Evolutionary conservation across 768 basidiomycete genomes (phyloP), one percentile per base, ranked within the genome.

Genomic region (Pilatotrama ljubarskyi): DNA sequence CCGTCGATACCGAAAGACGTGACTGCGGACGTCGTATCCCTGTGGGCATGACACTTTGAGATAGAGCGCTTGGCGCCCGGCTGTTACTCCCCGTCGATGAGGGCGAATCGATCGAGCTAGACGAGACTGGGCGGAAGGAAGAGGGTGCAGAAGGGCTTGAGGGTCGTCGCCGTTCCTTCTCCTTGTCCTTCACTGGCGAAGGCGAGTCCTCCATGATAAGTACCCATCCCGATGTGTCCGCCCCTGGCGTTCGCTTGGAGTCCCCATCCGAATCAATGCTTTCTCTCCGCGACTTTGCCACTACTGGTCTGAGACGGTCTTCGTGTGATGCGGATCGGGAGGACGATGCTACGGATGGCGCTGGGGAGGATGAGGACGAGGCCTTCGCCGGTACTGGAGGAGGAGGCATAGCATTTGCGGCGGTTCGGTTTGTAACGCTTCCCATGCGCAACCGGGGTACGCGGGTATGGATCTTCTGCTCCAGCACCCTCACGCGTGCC

Each of bases 171-270:
- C 78, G 76, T 68, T 85, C 84, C 60, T 81, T 79, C 54, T 80
- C 80, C 61, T 77, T 75, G 46, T 81, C 77, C 70, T 84, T 88
- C 29, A 77, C 77, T 20, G 87, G 88, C 15, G 85, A 86, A 22
- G 90, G 88, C 2, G 88, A 87, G 68, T 92, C 91, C 64, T 93
- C 91, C 90, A 92, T 91, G 50, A 93, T 90, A 37, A 93, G 82
- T 41, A 93, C 91, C 91, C 91, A 93, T 55, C 91, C 91, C 37
- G 90, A 84, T 11, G 86, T 76, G 66, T 91, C 89, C 20, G 80
- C 82, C 32, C 72, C 76, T 43, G 80, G 76, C 40, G 78, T 82
- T 66, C 78, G 82, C 58, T 71, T 75, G 51, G 68, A 74, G 62
- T 79, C 82, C 3, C 61, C 63, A 11, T 64, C 67, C 5, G 58